Base-by-base conservation (phyloP, 2,329 filamentous ascomycete species). In the Sclerotinia spermophila region DNA sequence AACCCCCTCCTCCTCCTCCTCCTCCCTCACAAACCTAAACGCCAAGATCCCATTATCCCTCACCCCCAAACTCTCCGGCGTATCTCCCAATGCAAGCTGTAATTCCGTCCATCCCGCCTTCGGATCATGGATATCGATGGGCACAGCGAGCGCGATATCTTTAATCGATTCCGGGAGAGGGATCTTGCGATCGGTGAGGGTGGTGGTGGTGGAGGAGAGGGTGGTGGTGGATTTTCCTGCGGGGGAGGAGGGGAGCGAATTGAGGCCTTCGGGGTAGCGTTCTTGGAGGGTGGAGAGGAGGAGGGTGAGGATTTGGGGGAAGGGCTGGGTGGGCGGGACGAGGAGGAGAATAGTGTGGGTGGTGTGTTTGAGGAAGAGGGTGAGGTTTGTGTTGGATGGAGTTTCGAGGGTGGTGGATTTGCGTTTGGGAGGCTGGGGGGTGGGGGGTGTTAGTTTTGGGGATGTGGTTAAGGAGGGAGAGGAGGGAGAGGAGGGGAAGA, bases 301-400 rank as follows among this genome's bases (percentile, higher is more conserved):
- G 30, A 88, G 84, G 27, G 82, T 75, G 70, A 88, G 88, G 71
- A 92, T 82, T 1, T 83, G 80, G 24, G 83, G 81, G 76, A 93
- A 87, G 17, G 87, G 80, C 53, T 85, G 84, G 21, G 85, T 81
- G 7, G 88, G 82, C 53, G 88, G 85, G 60, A 90, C 84, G 73
- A 91, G 89, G 71, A 94, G 83, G 76, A 92, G 87, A 74, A 93
- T 84, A 5, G 90, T 94, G 76, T 89, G 86, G 71, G 88, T 87
- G 77, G 90, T 89, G 79, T 91, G 86, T 80, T 93, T 93, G 82
- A 94, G 89, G 72, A 89, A 86, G 69, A 94, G 82, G 15, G 90
- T 92, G 76, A 87, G 84, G 74, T 86, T 82, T n/a, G 84, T 81
- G 44, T 48, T 33, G 45, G 19, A 33, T 21, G 30, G 30, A 30